Conservation (phyloP, 768 basidiomycete genomes). For the Boletus coccyginus region DNA sequence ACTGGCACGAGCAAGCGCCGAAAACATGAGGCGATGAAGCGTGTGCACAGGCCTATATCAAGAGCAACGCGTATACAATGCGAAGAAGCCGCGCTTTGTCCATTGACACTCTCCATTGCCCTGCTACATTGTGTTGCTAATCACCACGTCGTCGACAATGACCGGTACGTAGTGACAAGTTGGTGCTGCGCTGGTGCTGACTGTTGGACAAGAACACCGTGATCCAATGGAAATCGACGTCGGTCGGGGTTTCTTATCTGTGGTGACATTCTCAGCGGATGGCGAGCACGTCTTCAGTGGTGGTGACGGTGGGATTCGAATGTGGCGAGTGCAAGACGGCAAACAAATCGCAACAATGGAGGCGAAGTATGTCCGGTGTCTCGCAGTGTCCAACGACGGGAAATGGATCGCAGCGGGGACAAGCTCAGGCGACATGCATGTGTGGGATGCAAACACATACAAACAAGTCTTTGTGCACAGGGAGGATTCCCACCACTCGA, state of each 20-base stretch:
- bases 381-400: not conserved
- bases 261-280: not conserved
- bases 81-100: not conserved
- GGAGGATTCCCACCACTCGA: not conserved
- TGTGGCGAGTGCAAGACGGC: not conserved
- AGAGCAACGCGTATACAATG: too few species aligned
- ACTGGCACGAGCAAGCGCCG: too few species aligned
- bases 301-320: not conserved
- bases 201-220: not conserved
- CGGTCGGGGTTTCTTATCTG: not conserved
- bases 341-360: not conserved
- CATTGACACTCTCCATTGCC: not conserved
- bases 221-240: not conserved
- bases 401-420: not conserved
- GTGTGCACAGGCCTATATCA: too few species aligned
- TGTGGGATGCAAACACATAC: conserved; percentile 1
- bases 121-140: not conserved
- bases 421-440: not conserved
- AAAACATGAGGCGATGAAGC: too few species aligned
- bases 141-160: not conserved
- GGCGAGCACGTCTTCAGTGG: not conserved
- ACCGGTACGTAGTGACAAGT: not conserved
- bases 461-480: not conserved
- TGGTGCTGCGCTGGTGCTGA: not conserved
- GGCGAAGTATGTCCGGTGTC: not conserved